phyloP scores from a whole-genome alignment of 2,329 filamentous ascomycete genomes.

The Dactylellina haptotyla region DNA sequence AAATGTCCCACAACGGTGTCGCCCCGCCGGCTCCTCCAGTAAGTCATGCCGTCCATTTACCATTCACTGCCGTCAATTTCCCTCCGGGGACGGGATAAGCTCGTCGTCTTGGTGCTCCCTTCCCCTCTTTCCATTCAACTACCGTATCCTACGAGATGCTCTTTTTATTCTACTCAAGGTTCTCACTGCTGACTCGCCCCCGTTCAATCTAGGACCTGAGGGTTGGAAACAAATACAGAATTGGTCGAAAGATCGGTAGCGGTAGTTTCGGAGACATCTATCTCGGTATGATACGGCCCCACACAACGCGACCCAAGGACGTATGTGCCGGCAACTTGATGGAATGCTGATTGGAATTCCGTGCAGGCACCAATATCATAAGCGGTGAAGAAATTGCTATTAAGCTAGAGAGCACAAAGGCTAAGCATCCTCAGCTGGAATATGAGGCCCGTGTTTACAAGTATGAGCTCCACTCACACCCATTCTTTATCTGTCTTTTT shows the following conservation, averaged over 20 bases:
- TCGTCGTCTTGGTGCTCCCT: constrained; percentile 16
- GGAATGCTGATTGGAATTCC: constrained; percentile 32
- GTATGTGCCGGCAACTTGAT: background rate
- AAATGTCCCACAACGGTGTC: constrained; percentile 51
- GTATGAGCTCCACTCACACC: constrained; percentile 64
- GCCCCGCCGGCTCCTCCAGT: constrained; percentile 53
- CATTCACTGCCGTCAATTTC: constrained; percentile 26
- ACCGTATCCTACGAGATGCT: background rate
- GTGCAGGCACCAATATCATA: constrained; percentile 93
- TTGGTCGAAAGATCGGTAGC: constrained; percentile 98
- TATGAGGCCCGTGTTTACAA: constrained; percentile 96
- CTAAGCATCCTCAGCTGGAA: constrained; percentile 98
- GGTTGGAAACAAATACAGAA: constrained; percentile 99
- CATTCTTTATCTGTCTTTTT: background rate
- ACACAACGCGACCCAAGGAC: background rate
- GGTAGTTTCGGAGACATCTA: constrained; percentile 99
- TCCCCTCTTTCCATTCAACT: background rate
- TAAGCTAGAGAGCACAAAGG: constrained; percentile 99
- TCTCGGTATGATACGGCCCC: constrained; percentile 67
- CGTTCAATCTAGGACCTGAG: constrained; percentile 79
- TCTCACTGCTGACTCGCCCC: constrained; percentile 21
- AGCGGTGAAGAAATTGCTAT: constrained; percentile 99
- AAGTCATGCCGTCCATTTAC: constrained; percentile 35
- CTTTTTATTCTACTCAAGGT: background rate
- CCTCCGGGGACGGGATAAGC: constrained; percentile 26